Percentiles rank a stretch among this genome's conserved stretches.
Evolutionary conservation across 164 flowering plant species (phyloP).

Genomic region (Cinnamomum micranthum): DNA sequence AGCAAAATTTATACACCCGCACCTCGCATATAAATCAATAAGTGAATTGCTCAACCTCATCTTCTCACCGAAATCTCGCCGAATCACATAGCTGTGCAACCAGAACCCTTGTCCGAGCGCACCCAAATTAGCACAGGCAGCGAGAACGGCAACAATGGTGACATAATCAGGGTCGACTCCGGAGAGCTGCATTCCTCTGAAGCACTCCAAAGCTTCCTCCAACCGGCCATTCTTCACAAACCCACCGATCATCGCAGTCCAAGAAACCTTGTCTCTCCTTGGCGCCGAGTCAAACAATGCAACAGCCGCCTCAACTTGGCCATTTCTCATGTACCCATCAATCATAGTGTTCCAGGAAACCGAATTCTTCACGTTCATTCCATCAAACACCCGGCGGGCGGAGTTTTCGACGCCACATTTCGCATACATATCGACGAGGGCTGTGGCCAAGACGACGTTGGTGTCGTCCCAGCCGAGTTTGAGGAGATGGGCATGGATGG

Average conservation of each 20-base stretch:
- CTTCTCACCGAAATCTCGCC: conserved; percentile 1
- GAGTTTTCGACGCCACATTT: conserved; percentile 6
- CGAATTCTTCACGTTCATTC: conserved; percentile 14
- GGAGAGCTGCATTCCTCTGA: conserved; percentile 11
- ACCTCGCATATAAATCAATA: conserved; percentile 12
- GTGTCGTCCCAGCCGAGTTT: conserved; percentile 1
- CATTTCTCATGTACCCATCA: conserved; percentile 15
- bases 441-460: conserved; percentile 9
- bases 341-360: conserved; percentile 18
- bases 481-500: conserved; percentile 4
- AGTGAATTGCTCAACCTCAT: conserved; percentile 7
- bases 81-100: conserved; percentile 6
- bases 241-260: conserved; percentile 17
- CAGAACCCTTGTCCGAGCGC: conserved; percentile 7
- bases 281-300: conserved; percentile 6
- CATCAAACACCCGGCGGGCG: conserved; percentile 15
- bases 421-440: conserved; percentile 8
- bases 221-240: conserved; percentile 10
- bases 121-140: conserved; percentile 12
- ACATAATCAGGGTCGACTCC: conserved; percentile 6
- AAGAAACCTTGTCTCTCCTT: conserved; percentile 10
- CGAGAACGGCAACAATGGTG: conserved; percentile 6
- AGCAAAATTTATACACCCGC: conserved; percentile 12
- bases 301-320: conserved; percentile 1
- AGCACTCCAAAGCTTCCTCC: conserved; percentile 12